A percentile compares a stretch with the other conserved stretches of the same genome.
Conservation (phyloP, 2,329 filamentous ascomycete species). For the Chaetothyriales sp. region DNA sequence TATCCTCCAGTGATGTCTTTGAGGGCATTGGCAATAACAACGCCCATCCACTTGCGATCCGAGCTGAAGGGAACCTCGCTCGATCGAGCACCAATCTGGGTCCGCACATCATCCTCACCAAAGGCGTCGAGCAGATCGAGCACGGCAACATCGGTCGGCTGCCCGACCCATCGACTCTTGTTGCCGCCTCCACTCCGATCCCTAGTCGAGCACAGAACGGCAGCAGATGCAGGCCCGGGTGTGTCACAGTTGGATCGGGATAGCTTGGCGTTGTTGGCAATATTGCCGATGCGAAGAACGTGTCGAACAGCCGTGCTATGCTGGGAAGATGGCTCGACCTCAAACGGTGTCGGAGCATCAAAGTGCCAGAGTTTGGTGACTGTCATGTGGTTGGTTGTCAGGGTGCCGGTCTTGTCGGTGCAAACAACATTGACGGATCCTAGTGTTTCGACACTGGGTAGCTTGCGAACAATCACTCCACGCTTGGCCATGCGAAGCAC, state of each 20-base stretch:
- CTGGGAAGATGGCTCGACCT: conserved; percentile 40
- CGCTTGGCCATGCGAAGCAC: conserved; percentile 92
- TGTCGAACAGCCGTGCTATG: conserved; percentile 61
- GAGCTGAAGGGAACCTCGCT: conserved; percentile 92
- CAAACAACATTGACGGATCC: conserved; percentile 99
- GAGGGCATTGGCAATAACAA: conserved; percentile 50
- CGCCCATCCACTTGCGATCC: conserved; percentile 98
- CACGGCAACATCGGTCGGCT: conserved; percentile 95
- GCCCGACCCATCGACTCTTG: conserved; percentile 86
- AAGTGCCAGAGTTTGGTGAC: conserved; percentile 95
- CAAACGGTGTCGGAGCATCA: conserved; percentile 44
- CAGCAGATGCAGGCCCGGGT: conserved; percentile 54
- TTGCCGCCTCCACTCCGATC: conserved; percentile 43
- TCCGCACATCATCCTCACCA: conserved; percentile 78
- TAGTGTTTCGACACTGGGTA: conserved; percentile 92
- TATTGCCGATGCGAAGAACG: conserved; percentile 81
- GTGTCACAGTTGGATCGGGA: conserved; percentile 56
- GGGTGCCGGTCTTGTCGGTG: conserved; percentile 92
- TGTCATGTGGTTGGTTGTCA: conserved; percentile 98
- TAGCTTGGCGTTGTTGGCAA: conserved; percentile 85
- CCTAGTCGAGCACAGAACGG: conserved; percentile 73
- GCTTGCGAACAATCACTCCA: conserved; percentile 84
- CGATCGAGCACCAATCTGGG: conserved; percentile 65
- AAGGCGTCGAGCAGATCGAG: conserved; percentile 83
- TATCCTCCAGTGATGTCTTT: conserved; percentile 36